Base-by-base conservation (phyloP, 306 rosid genomes). In the Gastrolobium bilobum region DNA sequence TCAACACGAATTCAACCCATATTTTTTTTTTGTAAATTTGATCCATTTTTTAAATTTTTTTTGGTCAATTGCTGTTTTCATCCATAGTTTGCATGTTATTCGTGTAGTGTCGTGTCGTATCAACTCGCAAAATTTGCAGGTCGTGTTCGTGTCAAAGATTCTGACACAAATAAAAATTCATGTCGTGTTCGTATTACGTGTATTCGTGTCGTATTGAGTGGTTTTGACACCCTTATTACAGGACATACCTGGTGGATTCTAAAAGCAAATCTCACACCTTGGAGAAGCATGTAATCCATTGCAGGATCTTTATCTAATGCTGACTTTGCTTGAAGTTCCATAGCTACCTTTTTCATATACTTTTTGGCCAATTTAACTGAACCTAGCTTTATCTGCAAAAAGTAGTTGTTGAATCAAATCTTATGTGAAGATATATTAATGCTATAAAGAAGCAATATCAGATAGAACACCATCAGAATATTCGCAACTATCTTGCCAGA, bases 261-360 rank as follows among this genome's bases (percentile, higher is more conserved):
- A 82, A 95, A 95, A 60, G 99, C 99, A 86, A 92, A 95, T 91
- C 99, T 89, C 85, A 95, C 99, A 85, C 99, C 99, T 84, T 95
- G 99, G 70, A 95, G 99, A 71, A 95, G 90, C 97, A 95, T 90
- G 82, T 95, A 95, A 85, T 95, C 98, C 98, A 95, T 92, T 14
- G 97, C 98, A 51, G 97, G 97, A 81, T 95, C 99, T 86, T 95
- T 95, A 68, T 92, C 99, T 37, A 81, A 48, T 77, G 96, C 86
- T 48, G 96, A 91, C 87, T 91, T 95, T 59, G 84, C 87, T 69
- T 95, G 99, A 83, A 95, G 96, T 71, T 95, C 99, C 97, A 87
- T 86, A 26, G 99, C 99, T 57, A 91, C 94, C 87, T 96, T 91
- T 87, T 90, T 95, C 97, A 91, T 90, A 83, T 95, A 92, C 86